A percentile compares a stretch with the other conserved stretches of the same genome.
These are phyloP conservation scores for Microsporum ferrugineum DNA, from an alignment of 2,329 filamentous ascomycete species.

Conservation along the genomic window DNA sequence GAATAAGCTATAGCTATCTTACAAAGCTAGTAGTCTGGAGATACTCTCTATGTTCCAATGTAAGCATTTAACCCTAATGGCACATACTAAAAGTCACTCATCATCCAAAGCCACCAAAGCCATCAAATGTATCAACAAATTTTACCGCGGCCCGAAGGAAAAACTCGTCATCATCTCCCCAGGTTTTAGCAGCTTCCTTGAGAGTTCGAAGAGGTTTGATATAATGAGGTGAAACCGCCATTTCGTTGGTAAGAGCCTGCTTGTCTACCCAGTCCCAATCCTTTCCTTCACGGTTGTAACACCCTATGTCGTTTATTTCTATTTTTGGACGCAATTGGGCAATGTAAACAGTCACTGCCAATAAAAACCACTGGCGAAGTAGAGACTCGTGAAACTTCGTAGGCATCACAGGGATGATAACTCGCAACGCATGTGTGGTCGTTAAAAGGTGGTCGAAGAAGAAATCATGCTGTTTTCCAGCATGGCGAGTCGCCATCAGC, in stretches of 20 bases:
- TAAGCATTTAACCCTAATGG: not conserved
- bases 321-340: constrained; percentile 61
- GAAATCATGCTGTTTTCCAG: constrained; percentile 59
- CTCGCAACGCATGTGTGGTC: constrained; percentile 75
- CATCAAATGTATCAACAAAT: constrained; percentile 37
- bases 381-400: constrained; percentile 59
- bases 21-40: too few species aligned
- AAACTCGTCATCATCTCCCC: constrained; percentile 35
- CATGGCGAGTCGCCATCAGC: constrained; percentile 31
- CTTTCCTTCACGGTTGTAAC: constrained; percentile 50
- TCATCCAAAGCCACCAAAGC: constrained; percentile 12
- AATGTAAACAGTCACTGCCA: constrained; percentile 68
- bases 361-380: constrained; percentile 80
- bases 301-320: constrained; percentile 47
- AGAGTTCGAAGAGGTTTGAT: constrained; percentile 73
- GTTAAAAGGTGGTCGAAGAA: constrained; percentile 73
- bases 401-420: constrained; percentile 68
- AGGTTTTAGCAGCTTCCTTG: constrained; percentile 50
- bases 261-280: constrained; percentile 68
- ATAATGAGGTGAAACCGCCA: constrained; percentile 66
- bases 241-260: constrained; percentile 56
- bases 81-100: constrained; percentile 6
- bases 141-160: constrained; percentile 42
- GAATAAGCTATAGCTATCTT: too few species aligned
- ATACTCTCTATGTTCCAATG: not conserved